Conservation (phyloP, 306 rosid genomes). For the Adenanthera pavonina region DNA sequence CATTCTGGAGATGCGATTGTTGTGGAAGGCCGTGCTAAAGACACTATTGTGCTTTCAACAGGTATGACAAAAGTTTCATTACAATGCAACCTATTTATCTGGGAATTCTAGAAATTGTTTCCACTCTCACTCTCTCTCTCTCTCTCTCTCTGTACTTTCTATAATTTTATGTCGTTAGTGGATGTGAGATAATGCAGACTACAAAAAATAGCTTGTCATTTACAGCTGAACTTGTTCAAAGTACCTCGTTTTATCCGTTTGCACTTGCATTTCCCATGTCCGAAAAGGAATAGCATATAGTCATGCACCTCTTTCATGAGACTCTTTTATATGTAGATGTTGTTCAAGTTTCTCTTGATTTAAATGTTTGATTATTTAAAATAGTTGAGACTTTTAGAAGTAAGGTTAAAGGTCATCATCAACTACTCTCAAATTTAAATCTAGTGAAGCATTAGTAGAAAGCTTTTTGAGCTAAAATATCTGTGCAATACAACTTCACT, state of each 20-base stretch:
- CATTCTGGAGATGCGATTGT: conserved; percentile 75
- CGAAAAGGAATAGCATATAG: background rate
- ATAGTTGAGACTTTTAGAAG: background rate
- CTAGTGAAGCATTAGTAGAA: background rate
- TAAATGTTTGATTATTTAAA: conserved; percentile 13
- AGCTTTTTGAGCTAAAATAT: background rate
- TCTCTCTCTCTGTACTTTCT: background rate
- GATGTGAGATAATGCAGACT: conserved; percentile 1
- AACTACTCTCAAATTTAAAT: conserved; percentile 3
- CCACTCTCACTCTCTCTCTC: background rate
- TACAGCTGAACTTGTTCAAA: background rate
- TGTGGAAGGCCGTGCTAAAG: conserved; percentile 94
- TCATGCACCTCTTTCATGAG: background rate
- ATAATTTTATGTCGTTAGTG: background rate
- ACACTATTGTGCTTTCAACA: conserved; percentile 91
- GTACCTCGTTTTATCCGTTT: background rate
- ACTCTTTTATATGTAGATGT: background rate
- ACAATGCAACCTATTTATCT: background rate
- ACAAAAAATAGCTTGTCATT: background rate
- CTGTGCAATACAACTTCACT: background rate
- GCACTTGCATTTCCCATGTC: background rate
- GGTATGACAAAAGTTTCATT: conserved; percentile 52
- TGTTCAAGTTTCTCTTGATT: background rate
- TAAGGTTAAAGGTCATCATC: conserved; percentile 7
- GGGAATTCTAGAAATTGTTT: conserved; percentile 27